Evolutionary conservation across 2,329 filamentous ascomycete genomes (phyloP).

Genomic region (Aspergillus pseudotamarii): DNA sequence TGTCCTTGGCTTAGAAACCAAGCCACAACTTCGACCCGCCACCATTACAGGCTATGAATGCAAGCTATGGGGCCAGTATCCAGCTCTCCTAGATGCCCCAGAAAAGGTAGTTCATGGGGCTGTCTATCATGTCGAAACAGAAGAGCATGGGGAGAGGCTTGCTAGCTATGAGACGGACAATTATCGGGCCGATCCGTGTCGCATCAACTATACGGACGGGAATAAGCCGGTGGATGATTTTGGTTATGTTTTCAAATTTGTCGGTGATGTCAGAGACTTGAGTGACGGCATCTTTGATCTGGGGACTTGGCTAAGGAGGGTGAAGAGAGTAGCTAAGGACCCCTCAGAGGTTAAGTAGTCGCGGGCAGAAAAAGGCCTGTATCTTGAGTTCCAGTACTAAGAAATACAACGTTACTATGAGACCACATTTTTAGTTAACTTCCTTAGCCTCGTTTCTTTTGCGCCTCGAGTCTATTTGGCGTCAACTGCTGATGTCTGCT

Average conservation of each 20-base stretch:
- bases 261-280: constrained; percentile 21
- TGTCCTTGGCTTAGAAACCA: constrained; percentile 23
- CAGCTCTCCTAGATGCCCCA: constrained; percentile 25
- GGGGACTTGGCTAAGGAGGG: constrained; percentile 18
- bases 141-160: constrained; percentile 23
- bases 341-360: not conserved
- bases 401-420: not conserved
- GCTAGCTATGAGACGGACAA: constrained; percentile 27
- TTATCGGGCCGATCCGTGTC: constrained; percentile 19
- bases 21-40: constrained; percentile 24
- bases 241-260: constrained; percentile 24
- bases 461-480: not conserved
- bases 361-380: not conserved
- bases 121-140: constrained; percentile 26
- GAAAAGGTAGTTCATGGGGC: constrained; percentile 23
- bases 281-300: constrained; percentile 25
- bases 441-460: not conserved
- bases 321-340: constrained; percentile 10
- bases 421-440: not conserved
- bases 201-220: constrained; percentile 22
- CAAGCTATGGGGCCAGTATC: constrained; percentile 35
- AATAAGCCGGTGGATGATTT: constrained; percentile 14
- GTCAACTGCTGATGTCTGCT: too few relatives aligned
- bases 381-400: not conserved
- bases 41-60: constrained; percentile 27